Base-by-base conservation (phyloP, 2,329 filamentous ascomycete species). In the Aureobasidium sp. region DNA sequence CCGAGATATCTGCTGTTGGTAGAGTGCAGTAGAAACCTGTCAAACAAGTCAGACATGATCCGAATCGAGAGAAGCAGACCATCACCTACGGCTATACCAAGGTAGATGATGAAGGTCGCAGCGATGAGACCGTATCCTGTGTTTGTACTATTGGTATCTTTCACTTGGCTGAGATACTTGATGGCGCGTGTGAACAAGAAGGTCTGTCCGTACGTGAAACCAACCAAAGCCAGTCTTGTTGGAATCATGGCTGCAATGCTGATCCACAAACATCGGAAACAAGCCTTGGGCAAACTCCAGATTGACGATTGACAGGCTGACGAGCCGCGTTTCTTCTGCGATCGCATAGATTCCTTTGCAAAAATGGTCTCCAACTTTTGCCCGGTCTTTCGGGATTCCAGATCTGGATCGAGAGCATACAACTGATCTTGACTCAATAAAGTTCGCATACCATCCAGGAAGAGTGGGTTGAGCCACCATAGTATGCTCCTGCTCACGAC, bases 11-110 rank as follows among this genome's bases (percentile, higher is more conserved):
- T 13, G 7, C 33, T 36, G 33, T 13, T 36, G 33, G 33, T 36
- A 36, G 33, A 7, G 33, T 7, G 13, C 33, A 8, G 33, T 36
- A 36, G 33, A 36, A 7, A 36, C 33, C 33, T 36, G 7, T 8
- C 33, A 36, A 36, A 13, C 42, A 60, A 10, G 6, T 29, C 56
- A 60, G 42, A 42, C 25, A n/a, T 29, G 23, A 33, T 29, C 7
- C 36, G 27, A 4, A 8, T 13, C 13, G 11, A 36, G 13, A 18
- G n/a, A 40, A 15, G 9, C 18, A 18, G 18, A 11, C 10, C 23
- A 27, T 20, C 8, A n/a, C 55, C 36, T 38, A 60, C 56, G 11
- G 56, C 56, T 33, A 60, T 60, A 23, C 56, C 56, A 18, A 47
- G 20, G 13, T 60, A 60, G 3, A 60, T 60, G 29, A 60, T 48